Evolutionary conservation across 495 filamentous ascomycete species (phyloP), one percentile per base, ranked within the genome.

Genomic region (Aspergillus ellipticus): DNA sequence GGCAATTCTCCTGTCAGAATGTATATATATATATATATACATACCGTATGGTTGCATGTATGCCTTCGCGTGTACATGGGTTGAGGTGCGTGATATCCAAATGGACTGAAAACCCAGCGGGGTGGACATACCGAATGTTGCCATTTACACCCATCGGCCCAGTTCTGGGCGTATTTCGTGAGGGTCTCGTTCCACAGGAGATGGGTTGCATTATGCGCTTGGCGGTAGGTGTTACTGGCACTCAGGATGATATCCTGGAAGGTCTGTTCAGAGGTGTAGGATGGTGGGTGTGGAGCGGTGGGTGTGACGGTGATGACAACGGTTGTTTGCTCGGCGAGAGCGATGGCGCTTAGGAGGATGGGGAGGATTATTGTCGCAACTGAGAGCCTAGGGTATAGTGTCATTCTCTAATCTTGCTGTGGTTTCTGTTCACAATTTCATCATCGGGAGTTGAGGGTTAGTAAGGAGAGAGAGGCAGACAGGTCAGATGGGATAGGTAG

Each of bases 171-270:
- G 60, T 80, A 86, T 7, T 66, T 50, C 1, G 79, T 80, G 8
- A 89, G 69, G 0, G 82, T 85, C 3, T 68, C 57, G 70, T 95
- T 91, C 87, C 88, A 95, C 13, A 54, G 55, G 13, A 92, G 60
- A 3, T 73, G 52, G 0, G 69, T 69, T 31, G 88, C 88, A 58
- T 86, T 83, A 71, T 92, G 85, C 46, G 79, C 65, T 1, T 55
- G 26, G 17, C 89, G 85, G 72, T 87, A 91, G 48, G 72, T 66
- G 66, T 94, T 93, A 39, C 80, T 88, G 63, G 74, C 76, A 63
- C 82, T 80, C 22, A 94, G 76, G 50, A 89, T 74, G 7, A 80
- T 74, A 49, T 78, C 68, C 48, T 79, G 66, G 74, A 91, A 89
- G 13, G 64, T 48, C 4, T 42, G 21, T 45, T 69, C 56, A 57